phyloP scores from a whole-genome alignment of 345 rosid species.

The Melaleuca alternifolia region DNA sequence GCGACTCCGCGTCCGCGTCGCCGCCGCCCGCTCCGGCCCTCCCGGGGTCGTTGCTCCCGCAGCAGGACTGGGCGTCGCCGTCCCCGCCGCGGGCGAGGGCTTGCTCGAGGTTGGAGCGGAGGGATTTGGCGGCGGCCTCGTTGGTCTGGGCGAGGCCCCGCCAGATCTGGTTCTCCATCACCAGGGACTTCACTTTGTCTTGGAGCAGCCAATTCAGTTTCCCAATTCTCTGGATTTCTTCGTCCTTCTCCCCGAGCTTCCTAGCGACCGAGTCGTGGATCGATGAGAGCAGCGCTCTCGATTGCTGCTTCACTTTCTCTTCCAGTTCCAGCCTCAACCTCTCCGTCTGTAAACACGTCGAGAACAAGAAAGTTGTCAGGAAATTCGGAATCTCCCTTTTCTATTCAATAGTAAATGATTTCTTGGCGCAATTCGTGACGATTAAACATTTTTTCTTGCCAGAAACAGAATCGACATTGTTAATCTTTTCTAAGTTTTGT shows the following conservation, averaged over 20 bases:
- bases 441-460: background rate
- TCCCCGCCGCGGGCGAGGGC: slow-evolving; percentile 38
- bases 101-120: slow-evolving; percentile 53
- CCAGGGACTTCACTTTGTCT: slow-evolving; percentile 43
- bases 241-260: slow-evolving; percentile 53
- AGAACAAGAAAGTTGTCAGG: background rate
- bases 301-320: slow-evolving; percentile 44
- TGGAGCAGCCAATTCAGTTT: slow-evolving; percentile 55
- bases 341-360: slow-evolving; percentile 20
- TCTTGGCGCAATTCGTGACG: background rate
- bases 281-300: slow-evolving; percentile 34
- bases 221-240: slow-evolving; percentile 41
- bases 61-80: slow-evolving; percentile 54
- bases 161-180: slow-evolving; percentile 62
- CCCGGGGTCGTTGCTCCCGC: slow-evolving; percentile 45
- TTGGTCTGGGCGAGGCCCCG: slow-evolving; percentile 58
- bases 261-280: slow-evolving; percentile 30
- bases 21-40: background rate
- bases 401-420: no score
- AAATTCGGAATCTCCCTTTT: background rate
- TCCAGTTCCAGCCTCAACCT: slow-evolving; percentile 53
- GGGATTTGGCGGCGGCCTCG: slow-evolving; percentile 63
- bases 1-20: background rate
- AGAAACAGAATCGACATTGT: background rate
- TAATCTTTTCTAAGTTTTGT: background rate